Evolutionary conservation across 1,139 yeast species (phyloP), one percentile per base, ranked within the genome.

Genomic region (Kurtzmaniella quercitrusa): DNA sequence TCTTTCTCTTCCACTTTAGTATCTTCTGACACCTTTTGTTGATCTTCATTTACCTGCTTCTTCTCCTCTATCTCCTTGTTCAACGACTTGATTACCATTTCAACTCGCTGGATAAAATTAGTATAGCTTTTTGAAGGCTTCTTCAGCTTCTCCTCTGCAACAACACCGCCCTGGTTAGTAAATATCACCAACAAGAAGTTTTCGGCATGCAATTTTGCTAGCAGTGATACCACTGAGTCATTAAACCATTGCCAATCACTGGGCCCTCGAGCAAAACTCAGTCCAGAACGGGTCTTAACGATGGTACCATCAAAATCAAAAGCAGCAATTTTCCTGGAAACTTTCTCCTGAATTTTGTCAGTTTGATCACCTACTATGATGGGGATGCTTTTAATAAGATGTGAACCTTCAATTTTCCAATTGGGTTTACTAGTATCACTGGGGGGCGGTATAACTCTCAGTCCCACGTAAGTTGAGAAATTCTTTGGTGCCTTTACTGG

Each of bases 101-200:
- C 63, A 2, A 84, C 54, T 46, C 80, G 75, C 3, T 57, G 59
- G 2, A 63, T 61, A 47, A 83, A 73, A 43, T 77, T 75, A 2
- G 46, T 44, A 48, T 71, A 80, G 14, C 88, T 76, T 55, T 83
- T 85, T 2, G 80, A 70, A 12, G 65, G 61, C 9, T 56, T 55
- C 5, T 55, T 1, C 12, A 12, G 15, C 58, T 39, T 46, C 10
- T 49, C 50, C 2, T 57, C 57, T 8, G 72, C 74, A 2, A 71
- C 60, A 2, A 81, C 75, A 0, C 77, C 80, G n/a, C 91, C 96
- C 58, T 93, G 98, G 57, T 93, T 93, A 2, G 97, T 80, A 58
- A 93, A 87, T 1, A 93, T 75, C 12, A 82, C 93, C 3, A 89
- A 59, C 1, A 73, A 34, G 49, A 67, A 69, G 3, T 60, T 58